Percentiles rank a stretch among this genome's conserved stretches.
Conservation (phyloP, 1,284 basidiomycete genomes). For the Rhodotorula sp. region DNA sequence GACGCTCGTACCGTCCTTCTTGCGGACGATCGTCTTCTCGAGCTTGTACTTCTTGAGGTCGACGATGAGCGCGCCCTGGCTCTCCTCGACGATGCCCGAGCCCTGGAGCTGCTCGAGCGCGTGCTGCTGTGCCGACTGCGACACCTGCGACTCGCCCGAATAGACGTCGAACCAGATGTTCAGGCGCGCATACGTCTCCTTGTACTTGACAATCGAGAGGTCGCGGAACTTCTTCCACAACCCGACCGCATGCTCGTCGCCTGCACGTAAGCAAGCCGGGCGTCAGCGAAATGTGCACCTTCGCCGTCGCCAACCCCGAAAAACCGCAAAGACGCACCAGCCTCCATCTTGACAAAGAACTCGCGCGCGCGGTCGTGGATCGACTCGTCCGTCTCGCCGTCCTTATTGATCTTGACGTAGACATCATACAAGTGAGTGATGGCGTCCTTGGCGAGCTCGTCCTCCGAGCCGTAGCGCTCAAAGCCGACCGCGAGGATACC, state of each 20-base stretch:
- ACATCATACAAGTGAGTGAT: conserved; percentile 95
- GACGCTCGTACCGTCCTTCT: conserved; percentile 93
- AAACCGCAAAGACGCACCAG: conserved; percentile 57
- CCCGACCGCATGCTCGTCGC: conserved; percentile 75
- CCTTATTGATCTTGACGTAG: conserved; percentile 91
- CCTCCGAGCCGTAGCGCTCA: conserved; percentile 84
- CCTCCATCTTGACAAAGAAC: conserved; percentile 97
- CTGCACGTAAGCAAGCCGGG: conserved; percentile 12
- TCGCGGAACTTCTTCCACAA: conserved; percentile 95
- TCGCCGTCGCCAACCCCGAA: too few species aligned
- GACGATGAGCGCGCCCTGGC: conserved; percentile 72
- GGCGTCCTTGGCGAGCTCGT: conserved; percentile 79
- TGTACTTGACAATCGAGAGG: conserved; percentile 87
- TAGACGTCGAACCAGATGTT: conserved; percentile 95
- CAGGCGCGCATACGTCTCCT: conserved; percentile 82
- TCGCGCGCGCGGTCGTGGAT: conserved; percentile 82
- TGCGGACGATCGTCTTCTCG: conserved; percentile 85
- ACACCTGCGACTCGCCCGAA: conserved; percentile 88
- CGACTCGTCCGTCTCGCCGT: conserved; percentile 58
- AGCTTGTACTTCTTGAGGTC: conserved; percentile 86
- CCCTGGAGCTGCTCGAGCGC: conserved; percentile 66
- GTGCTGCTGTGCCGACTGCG: conserved; percentile 72
- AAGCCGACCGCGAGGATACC: conserved; percentile 91
- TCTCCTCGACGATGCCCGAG: conserved; percentile 56
- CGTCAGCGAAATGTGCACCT: not conserved